phyloP scores from a whole-genome alignment of 2,329 filamentous ascomycete genomes.

The Colletotrichum orbiculare region DNA sequence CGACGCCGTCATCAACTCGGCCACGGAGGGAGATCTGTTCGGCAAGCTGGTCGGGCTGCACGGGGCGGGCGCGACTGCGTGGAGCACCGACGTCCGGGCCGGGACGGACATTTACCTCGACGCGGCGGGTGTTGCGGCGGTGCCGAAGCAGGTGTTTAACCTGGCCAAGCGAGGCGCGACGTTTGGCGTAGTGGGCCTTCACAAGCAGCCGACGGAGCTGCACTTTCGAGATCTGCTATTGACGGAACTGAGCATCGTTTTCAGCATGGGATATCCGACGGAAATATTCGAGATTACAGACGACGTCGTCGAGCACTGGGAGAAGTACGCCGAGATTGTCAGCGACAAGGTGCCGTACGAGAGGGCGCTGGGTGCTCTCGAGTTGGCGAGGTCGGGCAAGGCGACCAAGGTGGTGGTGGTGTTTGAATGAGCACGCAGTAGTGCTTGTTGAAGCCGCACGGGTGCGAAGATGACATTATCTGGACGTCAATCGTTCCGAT shows the following conservation, averaged over 20 bases:
- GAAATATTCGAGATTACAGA: conserved; percentile 26
- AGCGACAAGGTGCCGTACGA: conserved; percentile 22
- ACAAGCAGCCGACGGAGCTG: conserved; percentile 17
- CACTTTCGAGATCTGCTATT: conserved; percentile 8
- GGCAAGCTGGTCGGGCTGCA: conserved; percentile 3
- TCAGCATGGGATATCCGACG: conserved; percentile 21
- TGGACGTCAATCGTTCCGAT: no score
- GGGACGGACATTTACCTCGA: conserved; percentile 16
- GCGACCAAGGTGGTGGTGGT: conserved; percentile 25
- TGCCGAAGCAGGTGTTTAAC: conserved; percentile 2
- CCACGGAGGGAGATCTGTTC: not conserved
- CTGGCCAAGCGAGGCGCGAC: conserved; percentile 12
- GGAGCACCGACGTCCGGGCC: not conserved
- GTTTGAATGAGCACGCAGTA: not conserved
- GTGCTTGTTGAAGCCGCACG: no score
- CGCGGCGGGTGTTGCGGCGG: conserved; percentile 16
- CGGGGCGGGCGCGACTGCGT: conserved; percentile 2
- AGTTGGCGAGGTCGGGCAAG: conserved; percentile 16
- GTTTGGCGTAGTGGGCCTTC: conserved; percentile 11
- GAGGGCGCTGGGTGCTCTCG: conserved; percentile 9
- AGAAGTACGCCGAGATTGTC: conserved; percentile 18
- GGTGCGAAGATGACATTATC: no score
- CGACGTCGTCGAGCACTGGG: conserved; percentile 23
- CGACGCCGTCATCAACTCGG: conserved; percentile 8
- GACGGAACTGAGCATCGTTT: conserved; percentile 17